Evolutionary conservation across 2,329 filamentous ascomycete genomes (phyloP).

Genomic region (Knufia fluminis): DNA sequence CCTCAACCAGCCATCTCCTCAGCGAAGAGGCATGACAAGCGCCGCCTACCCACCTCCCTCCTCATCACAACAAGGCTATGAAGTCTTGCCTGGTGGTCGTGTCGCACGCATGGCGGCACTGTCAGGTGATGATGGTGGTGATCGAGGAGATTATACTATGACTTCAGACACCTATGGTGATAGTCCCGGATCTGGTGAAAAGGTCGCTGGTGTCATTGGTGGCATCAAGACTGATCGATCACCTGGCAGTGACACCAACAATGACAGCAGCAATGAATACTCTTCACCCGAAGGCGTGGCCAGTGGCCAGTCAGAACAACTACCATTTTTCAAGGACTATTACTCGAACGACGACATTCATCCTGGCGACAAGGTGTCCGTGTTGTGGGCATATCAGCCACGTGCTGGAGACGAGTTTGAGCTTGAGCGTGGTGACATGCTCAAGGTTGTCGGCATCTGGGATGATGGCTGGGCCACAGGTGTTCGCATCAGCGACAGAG

Average conservation of each 20-base stretch:
- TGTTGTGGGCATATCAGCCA: conserved; percentile 94
- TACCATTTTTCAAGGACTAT: conserved; percentile 97
- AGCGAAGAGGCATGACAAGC: conserved; percentile 35
- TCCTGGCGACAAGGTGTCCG: conserved; percentile 78
- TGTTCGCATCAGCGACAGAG: conserved; percentile 68
- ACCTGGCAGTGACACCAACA: conserved; percentile 70
- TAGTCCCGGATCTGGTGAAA: conserved; percentile 59
- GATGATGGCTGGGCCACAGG: conserved; percentile 98
- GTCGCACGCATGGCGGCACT: conserved; percentile 94
- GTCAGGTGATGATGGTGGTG: conserved; percentile 47
- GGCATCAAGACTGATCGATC: conserved; percentile 65
- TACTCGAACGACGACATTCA: conserved; percentile 96
- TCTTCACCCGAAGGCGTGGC: conserved; percentile 76
- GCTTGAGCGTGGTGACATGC: conserved; percentile 90
- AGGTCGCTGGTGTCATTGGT: conserved; percentile 40
- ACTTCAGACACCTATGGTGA: conserved; percentile 61
- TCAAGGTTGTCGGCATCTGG: conserved; percentile 97
- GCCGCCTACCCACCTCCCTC: conserved; percentile 33
- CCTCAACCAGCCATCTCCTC: conserved; percentile 82
- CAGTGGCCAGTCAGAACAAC: conserved; percentile 88
- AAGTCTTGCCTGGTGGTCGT: conserved; percentile 73
- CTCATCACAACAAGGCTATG: conserved; percentile 46
- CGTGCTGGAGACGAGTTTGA: conserved; percentile 88
- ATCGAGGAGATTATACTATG: conserved; percentile 43
- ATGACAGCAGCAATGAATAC: conserved; percentile 63